phyloP scores from a whole-genome alignment of 1,284 basidiomycete species.

The Ceratorhiza oryzae-sativae region DNA sequence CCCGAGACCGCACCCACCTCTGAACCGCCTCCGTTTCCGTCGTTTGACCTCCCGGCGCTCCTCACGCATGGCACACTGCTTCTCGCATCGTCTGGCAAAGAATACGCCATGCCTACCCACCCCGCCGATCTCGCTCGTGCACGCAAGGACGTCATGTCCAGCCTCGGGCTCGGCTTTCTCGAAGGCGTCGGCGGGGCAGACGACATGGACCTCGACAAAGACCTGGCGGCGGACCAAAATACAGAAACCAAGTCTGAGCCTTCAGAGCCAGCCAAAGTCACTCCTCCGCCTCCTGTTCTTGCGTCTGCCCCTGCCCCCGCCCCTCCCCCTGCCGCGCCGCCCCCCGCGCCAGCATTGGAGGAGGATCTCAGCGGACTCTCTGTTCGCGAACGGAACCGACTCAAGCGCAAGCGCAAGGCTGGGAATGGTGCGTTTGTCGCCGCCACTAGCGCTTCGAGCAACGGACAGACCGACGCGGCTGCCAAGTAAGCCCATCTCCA shows the following conservation, averaged over 20 bases:
- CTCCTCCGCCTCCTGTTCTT: conserved; percentile 52
- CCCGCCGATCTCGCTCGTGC: conserved; percentile 79
- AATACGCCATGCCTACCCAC: conserved; percentile 76
- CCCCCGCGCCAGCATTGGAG: conserved; percentile 35
- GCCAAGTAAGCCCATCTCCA: conserved; percentile 34
- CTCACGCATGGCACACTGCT: conserved; percentile 78
- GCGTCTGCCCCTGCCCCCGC: conserved; percentile 44
- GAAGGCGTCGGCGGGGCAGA: conserved; percentile 73
- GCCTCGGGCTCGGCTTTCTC: conserved; percentile 82
- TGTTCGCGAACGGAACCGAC: conserved; percentile 86
- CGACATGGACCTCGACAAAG: conserved; percentile 78
- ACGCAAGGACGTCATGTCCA: conserved; percentile 79
- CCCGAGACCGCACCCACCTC: conserved; percentile 55
- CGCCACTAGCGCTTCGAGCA: conserved; percentile 23
- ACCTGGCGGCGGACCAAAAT: conserved; percentile 61
- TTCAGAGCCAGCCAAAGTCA: conserved; percentile 53
- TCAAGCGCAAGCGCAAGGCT: conserved; percentile 89
- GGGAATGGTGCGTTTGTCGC: conserved; percentile 81
- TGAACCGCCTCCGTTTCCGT: conserved; percentile 55
- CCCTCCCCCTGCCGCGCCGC: conserved; percentile 1
- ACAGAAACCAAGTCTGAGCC: conserved; percentile 49
- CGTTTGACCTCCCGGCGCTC: conserved; percentile 76
- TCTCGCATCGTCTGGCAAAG: conserved; percentile 86
- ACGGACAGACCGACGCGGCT: conserved; percentile 23
- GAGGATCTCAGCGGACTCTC: conserved; percentile 59